These are phyloP conservation scores for Tetrapisispora namnaoensis DNA, from an alignment of 805 yeast species.

Conservation along the genomic window DNA sequence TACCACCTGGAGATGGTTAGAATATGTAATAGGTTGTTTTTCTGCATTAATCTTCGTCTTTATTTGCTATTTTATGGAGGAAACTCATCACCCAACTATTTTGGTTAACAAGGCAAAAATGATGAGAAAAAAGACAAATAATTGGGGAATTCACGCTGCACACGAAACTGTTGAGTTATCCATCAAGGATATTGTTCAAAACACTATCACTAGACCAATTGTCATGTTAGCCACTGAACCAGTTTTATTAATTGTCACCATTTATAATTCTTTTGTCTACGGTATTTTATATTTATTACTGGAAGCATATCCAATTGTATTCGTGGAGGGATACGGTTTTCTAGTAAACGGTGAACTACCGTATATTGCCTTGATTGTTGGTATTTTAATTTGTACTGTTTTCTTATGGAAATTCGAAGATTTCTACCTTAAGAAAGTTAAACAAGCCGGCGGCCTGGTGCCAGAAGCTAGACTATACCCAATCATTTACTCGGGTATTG, in stretches of 20 bases:
- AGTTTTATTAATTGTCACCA: constrained; percentile 52
- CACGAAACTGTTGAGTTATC: constrained; percentile 55
- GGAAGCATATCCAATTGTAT: constrained; percentile 68
- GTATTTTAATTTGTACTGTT: constrained; percentile 49
- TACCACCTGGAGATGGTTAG: constrained; percentile 78
- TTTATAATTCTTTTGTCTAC: constrained; percentile 70
- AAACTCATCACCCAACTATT: constrained; percentile 65
- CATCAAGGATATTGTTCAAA: constrained; percentile 48
- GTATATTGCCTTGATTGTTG: constrained; percentile 64
- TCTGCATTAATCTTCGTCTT: constrained; percentile 33
- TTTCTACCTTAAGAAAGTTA: constrained; percentile 38
- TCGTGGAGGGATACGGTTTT: constrained; percentile 52
- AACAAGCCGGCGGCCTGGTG: constrained; percentile 45
- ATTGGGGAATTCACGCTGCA: constrained; percentile 75
- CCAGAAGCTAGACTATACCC: constrained; percentile 78
- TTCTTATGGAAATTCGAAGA: constrained; percentile 46
- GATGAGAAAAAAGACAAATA: constrained; percentile 59
- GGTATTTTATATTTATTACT: constrained; percentile 68
- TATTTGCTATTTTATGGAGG: constrained; percentile 37
- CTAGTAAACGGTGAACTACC: constrained; percentile 51
- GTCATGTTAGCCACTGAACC: constrained; percentile 62
- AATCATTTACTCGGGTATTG: constrained; percentile 60
- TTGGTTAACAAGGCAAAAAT: constrained; percentile 50
- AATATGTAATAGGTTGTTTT: constrained; percentile 58
- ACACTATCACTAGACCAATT: constrained; percentile 60